Conservation (phyloP, 441 rosid genomes). For the Metrosideros polymorpha region DNA sequence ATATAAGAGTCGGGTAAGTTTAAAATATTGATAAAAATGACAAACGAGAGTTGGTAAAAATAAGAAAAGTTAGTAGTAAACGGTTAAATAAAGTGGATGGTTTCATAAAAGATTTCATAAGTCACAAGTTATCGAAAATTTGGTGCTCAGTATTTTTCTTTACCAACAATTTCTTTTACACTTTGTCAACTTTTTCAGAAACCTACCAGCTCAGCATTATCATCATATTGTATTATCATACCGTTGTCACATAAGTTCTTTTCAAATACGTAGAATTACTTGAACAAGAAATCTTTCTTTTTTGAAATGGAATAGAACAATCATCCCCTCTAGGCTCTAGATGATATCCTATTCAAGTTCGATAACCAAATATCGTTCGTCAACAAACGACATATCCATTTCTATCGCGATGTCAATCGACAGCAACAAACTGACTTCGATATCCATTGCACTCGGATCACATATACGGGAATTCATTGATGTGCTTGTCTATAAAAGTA, state of each 20-base stretch:
- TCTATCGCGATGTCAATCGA: background rate
- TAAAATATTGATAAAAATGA: background rate
- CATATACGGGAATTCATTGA: background rate
- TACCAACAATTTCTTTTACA: background rate
- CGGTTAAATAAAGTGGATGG: background rate
- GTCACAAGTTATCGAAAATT: background rate
- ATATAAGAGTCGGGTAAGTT: background rate
- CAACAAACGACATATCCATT: no score
- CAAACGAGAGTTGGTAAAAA: background rate
- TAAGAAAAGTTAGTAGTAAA: background rate
- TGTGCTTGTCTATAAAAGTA: background rate
- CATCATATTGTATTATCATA: no score
- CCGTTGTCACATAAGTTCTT: no score
- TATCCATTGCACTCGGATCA: background rate
- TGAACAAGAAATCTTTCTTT: background rate
- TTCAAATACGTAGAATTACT: no score
- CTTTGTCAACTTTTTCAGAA: background rate
- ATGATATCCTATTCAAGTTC: background rate
- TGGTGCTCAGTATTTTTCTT: background rate
- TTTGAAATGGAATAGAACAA: background rate
- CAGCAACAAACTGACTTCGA: background rate
- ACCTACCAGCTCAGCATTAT: no score
- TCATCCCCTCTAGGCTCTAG: background rate
- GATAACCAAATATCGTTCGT: no score
- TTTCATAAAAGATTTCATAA: background rate